phyloP scores from a whole-genome alignment of 805 yeast genomes.

The Saccharomycopsis sp. region DNA sequence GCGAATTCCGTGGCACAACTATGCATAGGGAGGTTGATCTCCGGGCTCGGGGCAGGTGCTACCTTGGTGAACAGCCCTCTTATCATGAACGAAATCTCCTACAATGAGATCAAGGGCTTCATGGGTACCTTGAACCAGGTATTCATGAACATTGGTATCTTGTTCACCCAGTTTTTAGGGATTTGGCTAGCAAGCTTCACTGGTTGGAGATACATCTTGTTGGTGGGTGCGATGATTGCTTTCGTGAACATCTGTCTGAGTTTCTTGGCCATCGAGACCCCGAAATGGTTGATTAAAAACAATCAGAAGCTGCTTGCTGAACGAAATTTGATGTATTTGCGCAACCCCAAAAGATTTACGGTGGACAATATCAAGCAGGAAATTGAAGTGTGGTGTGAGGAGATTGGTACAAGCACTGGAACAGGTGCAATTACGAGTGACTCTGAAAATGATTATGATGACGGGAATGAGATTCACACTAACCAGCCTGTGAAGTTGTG shows the following conservation, averaged over 20 bases:
- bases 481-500: conserved; percentile 2
- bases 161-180: conserved; percentile 71
- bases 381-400: conserved; percentile 10
- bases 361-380: conserved; percentile 6
- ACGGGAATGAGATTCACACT: not conserved
- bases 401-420: not conserved
- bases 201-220: conserved; percentile 66
- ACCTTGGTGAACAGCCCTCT: conserved; percentile 81
- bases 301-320: conserved; percentile 39
- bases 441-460: not conserved
- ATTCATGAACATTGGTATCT: conserved; percentile 75
- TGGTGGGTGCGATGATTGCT: conserved; percentile 50
- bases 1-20: conserved; percentile 38
- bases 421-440: not conserved
- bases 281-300: conserved; percentile 63
- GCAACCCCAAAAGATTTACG: conserved; percentile 21
- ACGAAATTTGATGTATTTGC: conserved; percentile 28
- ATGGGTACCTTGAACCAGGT: conserved; percentile 89
- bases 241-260: conserved; percentile 36
- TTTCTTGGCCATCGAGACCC: conserved; percentile 58
- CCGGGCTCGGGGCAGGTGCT: conserved; percentile 84
- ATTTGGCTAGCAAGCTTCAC: conserved; percentile 52
- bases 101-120: conserved; percentile 56
- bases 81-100: conserved; percentile 73
- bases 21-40: conserved; percentile 59